Conservation (phyloP, 257 asterid species). For the Linderniella brevidens region DNA sequence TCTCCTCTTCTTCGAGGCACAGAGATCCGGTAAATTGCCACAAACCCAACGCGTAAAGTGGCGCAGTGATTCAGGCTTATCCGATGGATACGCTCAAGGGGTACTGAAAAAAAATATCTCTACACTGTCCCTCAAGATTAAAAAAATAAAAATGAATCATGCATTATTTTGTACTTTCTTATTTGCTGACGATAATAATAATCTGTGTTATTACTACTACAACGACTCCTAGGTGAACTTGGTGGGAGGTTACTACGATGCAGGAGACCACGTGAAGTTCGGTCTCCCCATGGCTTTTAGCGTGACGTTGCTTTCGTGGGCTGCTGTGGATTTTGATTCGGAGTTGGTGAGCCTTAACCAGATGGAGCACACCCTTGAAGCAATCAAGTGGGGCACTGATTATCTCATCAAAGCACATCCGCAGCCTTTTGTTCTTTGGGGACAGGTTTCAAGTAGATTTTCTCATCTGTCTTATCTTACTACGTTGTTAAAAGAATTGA, state of each 20-base stretch:
- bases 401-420: conserved; percentile 66
- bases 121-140: too few species aligned
- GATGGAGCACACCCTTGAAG: conserved; percentile 52
- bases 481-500: too few species aligned
- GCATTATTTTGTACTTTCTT: not conserved
- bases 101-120: too few species aligned
- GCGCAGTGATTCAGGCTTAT: conserved; percentile 62
- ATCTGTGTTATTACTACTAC: too few species aligned
- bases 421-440: conserved; percentile 65
- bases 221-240: conserved; percentile 39
- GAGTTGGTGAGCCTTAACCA: conserved; percentile 38
- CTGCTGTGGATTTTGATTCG: conserved; percentile 34
- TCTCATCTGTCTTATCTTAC: not conserved
- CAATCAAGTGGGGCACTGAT: conserved; percentile 94
- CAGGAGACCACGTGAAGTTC: conserved; percentile 87
- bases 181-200: too few species aligned
- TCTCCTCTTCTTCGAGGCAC: conserved; percentile 66
- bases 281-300: conserved; percentile 75
- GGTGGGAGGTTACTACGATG: conserved; percentile 95
- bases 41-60: conserved; percentile 37
- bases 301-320: conserved; percentile 74
- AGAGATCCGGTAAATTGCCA: conserved; percentile 70
- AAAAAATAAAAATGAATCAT: not conserved
- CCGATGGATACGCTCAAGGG: conserved; percentile 64
- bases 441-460: conserved; percentile 29